A percentile compares a stretch with the other conserved stretches of the same genome.
Conservation (phyloP, 495 filamentous ascomycete species). For the Saxispiralis lemnorum region DNA sequence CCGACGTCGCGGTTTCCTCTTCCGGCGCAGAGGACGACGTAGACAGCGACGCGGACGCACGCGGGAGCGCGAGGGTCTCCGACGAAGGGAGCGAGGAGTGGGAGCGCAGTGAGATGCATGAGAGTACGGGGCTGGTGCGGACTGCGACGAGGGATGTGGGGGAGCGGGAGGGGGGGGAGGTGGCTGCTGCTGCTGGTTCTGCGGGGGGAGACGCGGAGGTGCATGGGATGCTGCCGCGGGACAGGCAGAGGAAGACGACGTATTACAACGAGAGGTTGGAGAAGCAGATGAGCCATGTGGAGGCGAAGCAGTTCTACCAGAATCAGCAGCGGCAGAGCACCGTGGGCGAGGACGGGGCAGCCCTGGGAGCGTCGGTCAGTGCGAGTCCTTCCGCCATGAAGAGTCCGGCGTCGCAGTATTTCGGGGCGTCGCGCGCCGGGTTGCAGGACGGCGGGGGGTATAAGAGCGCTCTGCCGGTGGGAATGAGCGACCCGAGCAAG, state of each 20-base stretch:
- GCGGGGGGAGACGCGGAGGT: not conserved
- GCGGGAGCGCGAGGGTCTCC: not conserved
- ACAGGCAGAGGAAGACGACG: slow-evolving; percentile 60
- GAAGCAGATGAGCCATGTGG: slow-evolving; percentile 73
- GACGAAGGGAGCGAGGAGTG: too few species aligned
- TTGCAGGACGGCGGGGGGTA: not conserved
- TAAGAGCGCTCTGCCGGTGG: slow-evolving; percentile 16
- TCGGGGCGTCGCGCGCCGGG: too few species aligned
- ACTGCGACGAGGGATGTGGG: slow-evolving; percentile 7
- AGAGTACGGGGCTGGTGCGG: slow-evolving; percentile 7
- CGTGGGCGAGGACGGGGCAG: not conserved
- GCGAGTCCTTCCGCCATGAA: slow-evolving; percentile 1
- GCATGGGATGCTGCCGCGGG: slow-evolving; percentile 47
- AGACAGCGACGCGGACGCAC: not conserved
- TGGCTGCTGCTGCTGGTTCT: not conserved
- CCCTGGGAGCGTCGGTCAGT: not conserved
- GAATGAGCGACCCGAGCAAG: slow-evolving; percentile 19
- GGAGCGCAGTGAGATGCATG: slow-evolving; percentile 3
- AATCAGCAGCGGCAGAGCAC: slow-evolving; percentile 40
- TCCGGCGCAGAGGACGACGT: not conserved
- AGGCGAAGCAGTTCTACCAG: slow-evolving; percentile 91
- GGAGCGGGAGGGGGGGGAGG: not conserved
- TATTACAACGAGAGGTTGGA: slow-evolving; percentile 78
- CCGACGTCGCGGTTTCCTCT: slow-evolving; percentile 5
- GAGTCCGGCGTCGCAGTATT: too few species aligned